phyloP scores from a whole-genome alignment of 2,329 filamentous ascomycete species.

The Didymellaceae sp. region DNA sequence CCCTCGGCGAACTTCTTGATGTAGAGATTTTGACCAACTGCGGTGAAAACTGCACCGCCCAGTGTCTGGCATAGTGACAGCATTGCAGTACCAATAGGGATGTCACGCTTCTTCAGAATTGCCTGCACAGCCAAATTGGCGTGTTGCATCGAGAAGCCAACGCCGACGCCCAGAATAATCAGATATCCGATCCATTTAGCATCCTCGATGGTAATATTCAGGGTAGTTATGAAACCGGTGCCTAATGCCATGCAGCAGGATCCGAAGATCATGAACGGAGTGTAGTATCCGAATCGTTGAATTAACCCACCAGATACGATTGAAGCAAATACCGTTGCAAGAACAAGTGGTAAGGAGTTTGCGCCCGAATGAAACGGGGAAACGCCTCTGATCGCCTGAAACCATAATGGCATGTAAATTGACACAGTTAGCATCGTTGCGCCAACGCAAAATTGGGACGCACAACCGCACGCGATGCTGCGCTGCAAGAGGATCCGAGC shows the following conservation, averaged over 20 bases:
- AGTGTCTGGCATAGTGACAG: constrained; percentile 55
- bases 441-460: constrained; percentile 51
- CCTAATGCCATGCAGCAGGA: constrained; percentile 52
- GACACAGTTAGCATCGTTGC: constrained; percentile 47
- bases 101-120: constrained; percentile 48
- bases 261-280: constrained; percentile 54
- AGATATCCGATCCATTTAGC: constrained; percentile 44
- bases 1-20: constrained; percentile 52
- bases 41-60: constrained; percentile 55
- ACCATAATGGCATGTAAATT: constrained; percentile 54
- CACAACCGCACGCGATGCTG: constrained; percentile 49
- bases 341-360: constrained; percentile 54
- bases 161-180: constrained; percentile 43
- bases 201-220: constrained; percentile 40
- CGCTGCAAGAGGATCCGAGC: constrained; percentile 52
- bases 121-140: constrained; percentile 54
- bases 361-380: constrained; percentile 54
- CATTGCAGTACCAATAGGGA: constrained; percentile 53
- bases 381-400: constrained; percentile 55
- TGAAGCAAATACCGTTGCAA: constrained; percentile 52
- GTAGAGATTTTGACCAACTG: constrained; percentile 56
- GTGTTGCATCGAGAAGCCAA: constrained; percentile 54
- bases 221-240: constrained; percentile 54
- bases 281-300: constrained; percentile 55
- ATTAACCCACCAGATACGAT: constrained; percentile 50